Evolutionary conservation across 2,329 filamentous ascomycete species (phyloP).

Genomic region (Periconia digitata): DNA sequence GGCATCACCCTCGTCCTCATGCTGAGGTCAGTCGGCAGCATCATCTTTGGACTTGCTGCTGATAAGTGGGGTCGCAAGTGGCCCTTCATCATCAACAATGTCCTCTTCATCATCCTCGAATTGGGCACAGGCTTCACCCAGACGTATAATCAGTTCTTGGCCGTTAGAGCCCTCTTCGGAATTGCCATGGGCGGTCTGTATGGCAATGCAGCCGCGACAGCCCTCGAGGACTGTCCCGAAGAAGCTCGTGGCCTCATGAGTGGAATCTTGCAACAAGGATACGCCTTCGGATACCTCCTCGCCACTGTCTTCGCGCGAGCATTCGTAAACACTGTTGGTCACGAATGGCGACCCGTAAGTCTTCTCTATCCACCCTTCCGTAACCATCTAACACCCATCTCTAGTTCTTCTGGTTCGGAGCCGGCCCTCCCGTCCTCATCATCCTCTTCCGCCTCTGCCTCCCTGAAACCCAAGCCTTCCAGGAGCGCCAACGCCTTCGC

Average conservation of each 20-base stretch:
- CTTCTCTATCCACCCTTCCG: not conserved
- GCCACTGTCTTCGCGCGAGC: slow-evolving; percentile 60
- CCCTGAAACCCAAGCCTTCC: slow-evolving; percentile 76
- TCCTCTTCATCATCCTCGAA: slow-evolving; percentile 63
- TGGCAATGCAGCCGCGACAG: slow-evolving; percentile 62
- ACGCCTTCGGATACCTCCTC: slow-evolving; percentile 66
- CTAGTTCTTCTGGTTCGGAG: slow-evolving; percentile 83
- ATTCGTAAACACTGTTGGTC: slow-evolving; percentile 73
- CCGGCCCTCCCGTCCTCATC: slow-evolving; percentile 76
- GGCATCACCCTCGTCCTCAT: slow-evolving; percentile 54
- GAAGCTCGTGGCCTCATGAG: slow-evolving; percentile 62
- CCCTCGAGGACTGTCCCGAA: slow-evolving; percentile 62
- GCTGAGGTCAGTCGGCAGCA: slow-evolving; percentile 61
- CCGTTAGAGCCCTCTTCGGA: slow-evolving; percentile 61
- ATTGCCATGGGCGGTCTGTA: slow-evolving; percentile 67
- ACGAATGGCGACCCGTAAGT: slow-evolving; percentile 71
- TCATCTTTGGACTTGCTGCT: slow-evolving; percentile 57
- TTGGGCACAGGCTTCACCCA: slow-evolving; percentile 62
- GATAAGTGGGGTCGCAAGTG: slow-evolving; percentile 61
- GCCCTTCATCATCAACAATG: slow-evolving; percentile 61
- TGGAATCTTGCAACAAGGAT: slow-evolving; percentile 65
- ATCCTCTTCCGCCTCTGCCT: slow-evolving; percentile 77
- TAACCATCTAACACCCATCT: not conserved
- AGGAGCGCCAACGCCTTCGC: slow-evolving; percentile 65
- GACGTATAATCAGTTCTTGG: slow-evolving; percentile 61